Percentiles rank a stretch among this genome's conserved stretches.
phyloP scores from a whole-genome alignment of 2,329 filamentous ascomycete species.

The Microcyclospora tardicrescens region DNA sequence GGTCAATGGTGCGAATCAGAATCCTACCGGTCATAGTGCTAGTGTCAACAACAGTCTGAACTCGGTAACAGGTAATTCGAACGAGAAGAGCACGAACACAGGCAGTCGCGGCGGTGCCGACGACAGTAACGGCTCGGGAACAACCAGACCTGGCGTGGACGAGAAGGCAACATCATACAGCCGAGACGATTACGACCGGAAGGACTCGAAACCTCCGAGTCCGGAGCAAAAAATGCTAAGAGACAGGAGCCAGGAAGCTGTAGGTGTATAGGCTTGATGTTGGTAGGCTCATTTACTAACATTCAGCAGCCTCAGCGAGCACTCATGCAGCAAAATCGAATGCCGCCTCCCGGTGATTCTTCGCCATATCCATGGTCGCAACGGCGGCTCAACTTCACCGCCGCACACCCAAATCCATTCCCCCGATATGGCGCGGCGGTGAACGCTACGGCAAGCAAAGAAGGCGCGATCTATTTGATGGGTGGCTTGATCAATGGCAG shows the following conservation, averaged over 20 bases:
- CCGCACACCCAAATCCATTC: conserved; percentile 73
- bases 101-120: too few species aligned
- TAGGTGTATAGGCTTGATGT: conserved; percentile 1
- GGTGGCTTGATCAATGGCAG: conserved; percentile 89
- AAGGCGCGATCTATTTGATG: conserved; percentile 96
- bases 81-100: too few species aligned
- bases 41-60: conserved; percentile 44
- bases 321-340: conserved; percentile 12
- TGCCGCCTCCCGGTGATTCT: conserved; percentile 46
- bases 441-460: conserved; percentile 83
- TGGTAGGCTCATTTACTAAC: not conserved
- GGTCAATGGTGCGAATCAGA: conserved; percentile 26
- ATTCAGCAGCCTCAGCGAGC: conserved; percentile 24
- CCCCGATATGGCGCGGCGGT: conserved; percentile 94
- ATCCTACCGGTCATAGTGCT: conserved; percentile 46
- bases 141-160: conserved; percentile 5
- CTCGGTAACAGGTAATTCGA: conserved; percentile 10
- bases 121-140: conserved; percentile 1
- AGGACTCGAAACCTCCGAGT: conserved; percentile 32
- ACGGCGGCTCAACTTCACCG: conserved; percentile 71
- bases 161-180: conserved; percentile 7
- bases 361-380: conserved; percentile 96
- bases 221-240: conserved; percentile 47
- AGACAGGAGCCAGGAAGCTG: conserved; percentile 4
- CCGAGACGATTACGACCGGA: conserved; percentile 1